Conservation (phyloP, 352 stramenopile species). For the Elongisporangium prolatum region DNA sequence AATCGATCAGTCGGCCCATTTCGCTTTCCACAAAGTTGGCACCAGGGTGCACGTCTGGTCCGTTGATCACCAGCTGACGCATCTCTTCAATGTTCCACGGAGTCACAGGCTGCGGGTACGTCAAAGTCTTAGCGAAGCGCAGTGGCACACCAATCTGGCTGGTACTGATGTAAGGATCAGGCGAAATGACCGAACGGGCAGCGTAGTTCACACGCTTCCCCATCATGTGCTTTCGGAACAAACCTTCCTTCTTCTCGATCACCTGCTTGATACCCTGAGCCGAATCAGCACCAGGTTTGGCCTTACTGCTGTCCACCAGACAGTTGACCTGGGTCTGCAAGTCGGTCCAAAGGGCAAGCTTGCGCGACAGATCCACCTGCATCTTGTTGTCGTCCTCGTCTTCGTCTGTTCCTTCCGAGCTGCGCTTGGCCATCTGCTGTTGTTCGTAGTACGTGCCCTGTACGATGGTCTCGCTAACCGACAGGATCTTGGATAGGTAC, state of each 20-base stretch:
- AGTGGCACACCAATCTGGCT: conserved; percentile 99
- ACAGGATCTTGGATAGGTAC: conserved; percentile 94
- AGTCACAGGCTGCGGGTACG: conserved; percentile 97
- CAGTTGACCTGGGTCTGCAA: conserved; percentile 92
- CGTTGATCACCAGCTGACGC: conserved; percentile 95
- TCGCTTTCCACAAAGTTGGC: conserved; percentile 98
- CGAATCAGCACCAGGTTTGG: conserved; percentile 56
- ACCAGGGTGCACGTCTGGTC: conserved; percentile 94
- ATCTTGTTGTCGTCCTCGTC: conserved; percentile 38
- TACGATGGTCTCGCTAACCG: conserved; percentile 88
- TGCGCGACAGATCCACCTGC: conserved; percentile 82
- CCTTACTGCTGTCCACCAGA: conserved; percentile 79
- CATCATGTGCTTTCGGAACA: conserved; percentile 98
- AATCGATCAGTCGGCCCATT: conserved; percentile 90
- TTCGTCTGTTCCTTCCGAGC: conserved; percentile 53
- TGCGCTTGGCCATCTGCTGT: conserved; percentile 20
- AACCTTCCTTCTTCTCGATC: conserved; percentile 99
- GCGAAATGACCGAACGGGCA: conserved; percentile 98
- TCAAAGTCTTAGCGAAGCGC: conserved; percentile 97
- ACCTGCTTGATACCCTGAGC: conserved; percentile 95
- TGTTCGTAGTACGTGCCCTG: conserved; percentile 66
- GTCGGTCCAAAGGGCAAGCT: conserved; percentile 96
- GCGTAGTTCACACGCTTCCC: conserved; percentile 99
- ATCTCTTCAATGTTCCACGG: conserved; percentile 98
- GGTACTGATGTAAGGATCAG: conserved; percentile 99